Conservation (phyloP, 768 basidiomycete genomes). For the Trametes coccinea region DNA sequence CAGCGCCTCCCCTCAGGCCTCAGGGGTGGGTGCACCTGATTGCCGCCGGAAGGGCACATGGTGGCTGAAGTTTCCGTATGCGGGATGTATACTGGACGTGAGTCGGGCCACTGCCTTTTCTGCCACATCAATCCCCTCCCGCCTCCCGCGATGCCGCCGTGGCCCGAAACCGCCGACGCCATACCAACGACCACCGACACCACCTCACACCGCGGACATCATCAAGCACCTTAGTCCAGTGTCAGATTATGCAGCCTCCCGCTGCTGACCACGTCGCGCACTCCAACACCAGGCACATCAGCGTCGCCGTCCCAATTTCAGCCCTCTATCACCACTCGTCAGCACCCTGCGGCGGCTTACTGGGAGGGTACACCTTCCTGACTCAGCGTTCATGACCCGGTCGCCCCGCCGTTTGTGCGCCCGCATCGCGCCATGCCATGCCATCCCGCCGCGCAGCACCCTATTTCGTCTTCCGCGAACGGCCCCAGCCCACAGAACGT, state of each 20-base stretch:
- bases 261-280: no score
- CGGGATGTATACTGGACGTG: not conserved
- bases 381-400: constrained; percentile 2
- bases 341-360: not conserved
- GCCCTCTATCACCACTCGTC: not conserved
- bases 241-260: no score
- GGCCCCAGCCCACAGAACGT: constrained; percentile 13
- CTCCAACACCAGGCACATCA: not conserved
- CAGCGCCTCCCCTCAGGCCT: no score
- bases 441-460: constrained; percentile 1
- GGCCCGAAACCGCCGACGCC: not conserved
- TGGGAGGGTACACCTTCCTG: not conserved
- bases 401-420: not conserved
- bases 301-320: not conserved
- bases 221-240: not conserved
- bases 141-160: not conserved
- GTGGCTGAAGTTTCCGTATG: not conserved
- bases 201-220: not conserved
- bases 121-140: not conserved
- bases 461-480: constrained; percentile 14
- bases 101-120: constrained; percentile 7
- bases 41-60: not conserved
- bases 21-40: not conserved
- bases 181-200: not conserved
- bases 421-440: not conserved